Evolutionary conservation across 2,329 filamentous ascomycete species (phyloP).

Genomic region (Shiraia bambusicola): DNA sequence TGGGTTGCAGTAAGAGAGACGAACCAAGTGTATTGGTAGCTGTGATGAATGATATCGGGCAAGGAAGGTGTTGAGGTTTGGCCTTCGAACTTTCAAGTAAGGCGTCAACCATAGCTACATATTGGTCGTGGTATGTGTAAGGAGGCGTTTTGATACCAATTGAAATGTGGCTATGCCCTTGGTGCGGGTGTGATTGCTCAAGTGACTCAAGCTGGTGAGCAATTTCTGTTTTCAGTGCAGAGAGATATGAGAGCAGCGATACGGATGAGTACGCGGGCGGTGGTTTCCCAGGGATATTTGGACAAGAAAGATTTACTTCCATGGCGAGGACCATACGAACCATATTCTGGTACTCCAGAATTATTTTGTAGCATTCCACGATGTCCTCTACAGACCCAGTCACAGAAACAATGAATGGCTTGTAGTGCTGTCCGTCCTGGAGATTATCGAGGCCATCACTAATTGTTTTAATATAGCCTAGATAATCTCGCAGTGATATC

Average conservation of each 20-base stretch:
- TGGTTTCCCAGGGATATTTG: slow-evolving; percentile 68
- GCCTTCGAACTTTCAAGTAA: slow-evolving; percentile 44
- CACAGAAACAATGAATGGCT: slow-evolving; percentile 70
- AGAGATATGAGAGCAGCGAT: slow-evolving; percentile 59
- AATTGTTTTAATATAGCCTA: slow-evolving; percentile 55
- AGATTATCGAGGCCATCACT: slow-evolving; percentile 39
- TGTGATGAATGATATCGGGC: slow-evolving; percentile 67
- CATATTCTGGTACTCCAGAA: slow-evolving; percentile 42
- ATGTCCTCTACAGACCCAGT: slow-evolving; percentile 65
- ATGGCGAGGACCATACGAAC: slow-evolving; percentile 60
- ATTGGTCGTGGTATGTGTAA: slow-evolving; percentile 71
- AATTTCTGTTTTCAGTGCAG: slow-evolving; percentile 45
- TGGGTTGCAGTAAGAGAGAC: slow-evolving; percentile 58
- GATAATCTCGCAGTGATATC: slow-evolving; percentile 59
- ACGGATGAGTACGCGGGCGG: slow-evolving; percentile 68
- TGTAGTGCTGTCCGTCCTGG: slow-evolving; percentile 33
- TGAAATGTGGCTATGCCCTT: slow-evolving; percentile 38
- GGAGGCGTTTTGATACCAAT: slow-evolving; percentile 75
- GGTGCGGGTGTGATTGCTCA: slow-evolving; percentile 19
- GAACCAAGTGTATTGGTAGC: slow-evolving; percentile 74
- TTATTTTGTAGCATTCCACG: slow-evolving; percentile 55
- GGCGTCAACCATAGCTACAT: slow-evolving; percentile 56
- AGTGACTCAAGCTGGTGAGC: slow-evolving; percentile 11
- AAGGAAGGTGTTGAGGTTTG: slow-evolving; percentile 19
- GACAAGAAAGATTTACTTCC: slow-evolving; percentile 78